Percentiles rank a stretch among this genome's conserved stretches.
These are phyloP conservation scores for Metrosideros polymorpha DNA, from an alignment of 441 rosid species.

Conservation along the genomic window DNA sequence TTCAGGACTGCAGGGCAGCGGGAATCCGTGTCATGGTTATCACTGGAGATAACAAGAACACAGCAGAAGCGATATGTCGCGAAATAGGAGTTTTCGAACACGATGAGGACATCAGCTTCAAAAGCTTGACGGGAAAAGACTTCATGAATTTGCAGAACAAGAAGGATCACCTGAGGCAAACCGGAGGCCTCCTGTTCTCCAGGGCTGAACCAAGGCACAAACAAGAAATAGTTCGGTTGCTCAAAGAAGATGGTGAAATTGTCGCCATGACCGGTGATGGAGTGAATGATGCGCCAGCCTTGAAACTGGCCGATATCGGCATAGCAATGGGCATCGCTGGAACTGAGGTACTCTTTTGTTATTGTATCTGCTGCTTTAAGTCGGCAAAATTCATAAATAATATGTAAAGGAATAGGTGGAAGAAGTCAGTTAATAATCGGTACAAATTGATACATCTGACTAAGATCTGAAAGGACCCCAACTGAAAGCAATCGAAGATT, in stretches of 20 bases:
- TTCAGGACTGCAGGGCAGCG: constrained; percentile 88
- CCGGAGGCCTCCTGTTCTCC: constrained; percentile 78
- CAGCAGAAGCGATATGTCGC: constrained; percentile 94
- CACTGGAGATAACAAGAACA: constrained; percentile 92
- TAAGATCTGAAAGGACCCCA: neutral
- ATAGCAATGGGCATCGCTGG: constrained; percentile 46
- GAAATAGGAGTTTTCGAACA: constrained; percentile 83
- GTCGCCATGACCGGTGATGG: constrained; percentile 51
- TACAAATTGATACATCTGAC: neutral
- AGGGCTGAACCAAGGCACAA: constrained; percentile 97
- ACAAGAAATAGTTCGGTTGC: constrained; percentile 94
- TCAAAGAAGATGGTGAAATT: constrained; percentile 89
- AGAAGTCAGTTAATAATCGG: neutral
- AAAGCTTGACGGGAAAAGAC: constrained; percentile 77
- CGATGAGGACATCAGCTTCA: constrained; percentile 46
- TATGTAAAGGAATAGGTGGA: neutral
- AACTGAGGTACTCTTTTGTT: constrained; percentile 25
- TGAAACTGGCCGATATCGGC: constrained; percentile 41
- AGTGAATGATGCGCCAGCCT: constrained; percentile 47
- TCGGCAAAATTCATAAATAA: neutral
- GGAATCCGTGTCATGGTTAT: constrained; percentile 97
- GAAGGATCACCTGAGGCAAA: constrained; percentile 51
- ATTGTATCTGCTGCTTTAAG: neutral
- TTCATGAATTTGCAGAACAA: constrained; percentile 61
- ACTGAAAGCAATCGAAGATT: neutral